These are phyloP conservation scores for Stemphylium beticola DNA, from an alignment of 2,329 filamentous ascomycete genomes.

Conservation along the genomic window DNA sequence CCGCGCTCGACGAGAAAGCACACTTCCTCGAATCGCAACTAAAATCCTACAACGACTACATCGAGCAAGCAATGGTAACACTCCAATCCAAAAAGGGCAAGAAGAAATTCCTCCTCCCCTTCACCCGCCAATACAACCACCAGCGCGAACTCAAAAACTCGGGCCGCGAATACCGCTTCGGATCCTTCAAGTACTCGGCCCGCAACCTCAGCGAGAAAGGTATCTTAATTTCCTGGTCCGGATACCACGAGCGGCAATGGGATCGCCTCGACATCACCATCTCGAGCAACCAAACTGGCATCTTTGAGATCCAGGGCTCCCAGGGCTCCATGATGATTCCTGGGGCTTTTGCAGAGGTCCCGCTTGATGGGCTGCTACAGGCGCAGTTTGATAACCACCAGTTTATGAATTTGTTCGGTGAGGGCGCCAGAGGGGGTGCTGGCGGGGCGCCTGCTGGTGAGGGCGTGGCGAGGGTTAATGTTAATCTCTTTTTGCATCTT, in stretches of 20 bases:
- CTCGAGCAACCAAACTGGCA: conserved; percentile 88
- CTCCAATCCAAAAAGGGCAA: conserved; percentile 96
- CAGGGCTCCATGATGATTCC: conserved; percentile 95
- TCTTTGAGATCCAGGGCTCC: conserved; percentile 91
- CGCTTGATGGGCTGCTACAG: conserved; percentile 91
- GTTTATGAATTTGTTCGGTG: conserved; percentile 86
- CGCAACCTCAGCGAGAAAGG: conserved; percentile 90
- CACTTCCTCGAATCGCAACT: conserved; percentile 92
- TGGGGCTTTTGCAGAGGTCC: conserved; percentile 84
- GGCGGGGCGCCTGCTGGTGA: conserved; percentile 23
- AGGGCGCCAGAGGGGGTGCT: conserved; percentile 17
- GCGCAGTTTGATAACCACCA: conserved; percentile 97
- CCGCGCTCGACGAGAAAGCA: conserved; percentile 82
- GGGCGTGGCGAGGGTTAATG: conserved; percentile 77
- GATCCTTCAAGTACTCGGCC: conserved; percentile 95
- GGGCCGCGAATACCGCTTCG: conserved; percentile 94
- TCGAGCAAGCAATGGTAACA: conserved; percentile 97
- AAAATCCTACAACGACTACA: conserved; percentile 98
- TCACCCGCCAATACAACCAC: conserved; percentile 98
- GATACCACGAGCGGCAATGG: conserved; percentile 82
- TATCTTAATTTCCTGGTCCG: conserved; percentile 89
- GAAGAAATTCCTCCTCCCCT: conserved; percentile 91
- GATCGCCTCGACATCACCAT: conserved; percentile 94
- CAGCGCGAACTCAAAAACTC: conserved; percentile 92
- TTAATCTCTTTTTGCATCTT: conserved; percentile 94